phyloP scores from a whole-genome alignment of 768 basidiomycete species.

The Coprinopsis cinerea region DNA sequence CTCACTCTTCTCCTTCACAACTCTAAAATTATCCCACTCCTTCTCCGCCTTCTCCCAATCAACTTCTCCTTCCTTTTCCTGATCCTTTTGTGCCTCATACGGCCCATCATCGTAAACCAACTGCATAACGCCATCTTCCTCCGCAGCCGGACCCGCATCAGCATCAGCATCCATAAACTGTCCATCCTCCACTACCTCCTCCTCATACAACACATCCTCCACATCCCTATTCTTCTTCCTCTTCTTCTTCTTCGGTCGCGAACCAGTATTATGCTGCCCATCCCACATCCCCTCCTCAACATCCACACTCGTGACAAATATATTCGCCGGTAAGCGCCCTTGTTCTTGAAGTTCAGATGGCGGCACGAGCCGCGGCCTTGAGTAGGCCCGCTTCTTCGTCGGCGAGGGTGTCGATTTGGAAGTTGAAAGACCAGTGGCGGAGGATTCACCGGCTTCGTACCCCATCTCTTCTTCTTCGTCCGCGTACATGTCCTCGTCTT shows the following conservation, averaged over 20 bases:
- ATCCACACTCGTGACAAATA: conserved; percentile 70
- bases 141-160: background rate
- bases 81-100: background rate
- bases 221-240: conserved; percentile 27
- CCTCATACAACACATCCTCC: background rate
- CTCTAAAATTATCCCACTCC: conserved; percentile 22
- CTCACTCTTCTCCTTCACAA: conserved; percentile 21
- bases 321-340: conserved; percentile 48
- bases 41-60: conserved; percentile 33
- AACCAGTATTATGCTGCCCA: conserved; percentile 1
- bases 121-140: conserved; percentile 13
- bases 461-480: background rate
- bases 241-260: conserved; percentile 20
- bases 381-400: conserved; percentile 10
- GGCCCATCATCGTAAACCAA: conserved; percentile 17
- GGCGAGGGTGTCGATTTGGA: background rate
- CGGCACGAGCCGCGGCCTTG: conserved; percentile 40
- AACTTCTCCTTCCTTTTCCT: conserved; percentile 16
- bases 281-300: conserved; percentile 48
- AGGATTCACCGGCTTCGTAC: background rate
- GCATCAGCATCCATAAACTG: conserved; percentile 6
- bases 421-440: background rate
- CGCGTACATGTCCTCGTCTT: background rate
- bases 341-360: conserved; percentile 54
- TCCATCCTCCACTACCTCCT: conserved; percentile 11